Base-by-base conservation (phyloP, 148 eudicot species). In the Silene uniflora region DNA sequence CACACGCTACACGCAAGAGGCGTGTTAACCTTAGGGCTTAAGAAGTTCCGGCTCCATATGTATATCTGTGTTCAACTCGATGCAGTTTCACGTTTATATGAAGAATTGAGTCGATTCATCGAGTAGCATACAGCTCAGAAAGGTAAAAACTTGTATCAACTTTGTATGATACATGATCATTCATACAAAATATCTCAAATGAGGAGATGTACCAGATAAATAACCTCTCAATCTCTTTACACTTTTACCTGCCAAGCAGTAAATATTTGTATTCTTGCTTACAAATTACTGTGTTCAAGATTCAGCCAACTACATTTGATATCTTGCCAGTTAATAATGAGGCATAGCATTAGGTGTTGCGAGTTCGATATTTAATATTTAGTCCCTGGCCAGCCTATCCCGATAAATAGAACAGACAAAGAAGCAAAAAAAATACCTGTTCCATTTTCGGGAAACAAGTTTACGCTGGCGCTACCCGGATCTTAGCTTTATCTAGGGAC, bases 401-500 rank as follows among this genome's bases (percentile, higher is more conserved):
- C 39, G 42, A 56, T 18, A 59, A 80, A 80, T 54, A 62, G 44
- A 42, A 66, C 39, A 42, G 19, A 62, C 39, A 58, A 56, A 54
- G 19, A 29, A 69, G 22, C 73, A 54, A 44, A 67, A 22, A 69
- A 70, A 55, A 39, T 39, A 39, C 44, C 44, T 39, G 44, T 39
- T 39, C 44, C 18, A 52, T 52, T 16, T 52, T 52, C 16, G 56
- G 56, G 14, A 52, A 14, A 52, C 3, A 10, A 16, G 56, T 13
- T 52, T 12, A 18, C 56, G 17, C 14, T 49, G 10, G 39, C 39
- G 39, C 44, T 39, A 39, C 44, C 61, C 52, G 71, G 66, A 76
- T 71, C 75, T 65, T 55, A 14, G 59, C 25, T 73, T 73, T 54
- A 61, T 82, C 80, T 81, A 87, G 1, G 91, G 96, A 62, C 91